Base-by-base conservation (phyloP, 1,139 yeast species). In the Geotrichum candidum region DNA sequence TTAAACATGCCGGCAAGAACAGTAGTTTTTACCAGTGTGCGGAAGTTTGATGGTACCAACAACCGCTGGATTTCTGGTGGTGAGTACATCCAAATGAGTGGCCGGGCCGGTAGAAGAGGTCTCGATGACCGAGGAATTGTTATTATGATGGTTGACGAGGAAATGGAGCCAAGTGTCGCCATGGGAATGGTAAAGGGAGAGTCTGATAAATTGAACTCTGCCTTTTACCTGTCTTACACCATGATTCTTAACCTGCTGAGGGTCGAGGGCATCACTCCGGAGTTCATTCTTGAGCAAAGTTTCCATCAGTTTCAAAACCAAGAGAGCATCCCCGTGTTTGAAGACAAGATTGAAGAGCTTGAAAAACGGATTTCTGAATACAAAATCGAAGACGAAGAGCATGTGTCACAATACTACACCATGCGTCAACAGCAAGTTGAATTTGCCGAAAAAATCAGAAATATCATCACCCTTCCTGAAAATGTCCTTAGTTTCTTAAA, bases 71-170 rank as follows among this genome's bases (percentile, higher is more conserved):
- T 95, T 51, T 90, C 97, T 61, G 98, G 98, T 64, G 99, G 99
- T 78, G 99, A 95, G 77, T 95, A 94, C 76, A 95, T 94, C 70
- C 99, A 95, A 78, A 94, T 94, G 99, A 90, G 97, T 53, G 99
- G 99, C 66, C 87, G 99, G 78, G 99, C 99, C 22, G 99, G 99
- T 70, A 92, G 99, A 81, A 89, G 99, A 82, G 99, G 99, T 70
- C 82, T 95, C 67, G 99, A 95, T 81, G 97, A 94, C 73, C 87
- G 98, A 73, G 99, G 99, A 77, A 92, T 94, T 74, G 99, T 95
- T 61, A 94, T 95, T 69, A 88, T 95, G 89, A 95, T 95, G 99
- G 91, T 94, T 74, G 98, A 94, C 74, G 98, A 94, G 73, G 94
- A 92, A 72, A 95, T 95, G 99, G 99, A 95, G 74, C 99, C 99